Base-by-base conservation (phyloP, 345 rosid species). In the Syzygium aqueum region DNA sequence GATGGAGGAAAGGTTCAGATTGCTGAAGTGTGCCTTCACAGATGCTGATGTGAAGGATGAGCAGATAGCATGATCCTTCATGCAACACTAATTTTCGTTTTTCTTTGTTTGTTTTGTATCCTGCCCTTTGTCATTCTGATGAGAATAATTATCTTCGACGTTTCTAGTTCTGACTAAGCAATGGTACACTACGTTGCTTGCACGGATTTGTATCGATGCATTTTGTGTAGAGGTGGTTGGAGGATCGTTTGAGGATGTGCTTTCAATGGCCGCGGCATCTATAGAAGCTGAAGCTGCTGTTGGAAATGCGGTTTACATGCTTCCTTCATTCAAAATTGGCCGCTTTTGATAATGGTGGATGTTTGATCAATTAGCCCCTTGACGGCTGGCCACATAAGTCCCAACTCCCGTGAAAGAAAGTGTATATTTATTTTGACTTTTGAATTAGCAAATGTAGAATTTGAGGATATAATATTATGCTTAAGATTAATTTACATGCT, bases 291-390 rank as follows among this genome's bases (percentile, higher is more conserved):
- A 94, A 91, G 92, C 92, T 91, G 95, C 97, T 0, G 99, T 93
- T 84, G 98, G 97, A 78, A 96, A 93, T 91, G 96, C 96, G 85
- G 93, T 95, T 89, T 95, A 94, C 88, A 90, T 96, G 94, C 94
- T 94, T 87, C 97, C 98, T 22, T 96, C 98, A 78, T 95, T 95
- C 90, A 14, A 51, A 51, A 51, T 51, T 51, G 53, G 51, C 10
- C 51, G 51, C 51, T 11, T 50, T 11, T 50, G 51, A 52, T 52
- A 52, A 52, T 53, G 22, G 56, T 53, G 56, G 56, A 53, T 53
- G 56, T 19, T 6, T 53, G 21, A 53, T 53, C 21, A 53, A 53
- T 53, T 6, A 53, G 22, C 56, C 56, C 53, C 56, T 53, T 14
- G 56, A 53, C 19, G 56, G 56, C 22, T 78, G 84, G 50, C 50